A percentile compares a stretch with the other conserved stretches of the same genome.
phyloP scores from a whole-genome alignment of 225 moss, liverwort and hornwort species.

The Physcomitrium patens region DNA sequence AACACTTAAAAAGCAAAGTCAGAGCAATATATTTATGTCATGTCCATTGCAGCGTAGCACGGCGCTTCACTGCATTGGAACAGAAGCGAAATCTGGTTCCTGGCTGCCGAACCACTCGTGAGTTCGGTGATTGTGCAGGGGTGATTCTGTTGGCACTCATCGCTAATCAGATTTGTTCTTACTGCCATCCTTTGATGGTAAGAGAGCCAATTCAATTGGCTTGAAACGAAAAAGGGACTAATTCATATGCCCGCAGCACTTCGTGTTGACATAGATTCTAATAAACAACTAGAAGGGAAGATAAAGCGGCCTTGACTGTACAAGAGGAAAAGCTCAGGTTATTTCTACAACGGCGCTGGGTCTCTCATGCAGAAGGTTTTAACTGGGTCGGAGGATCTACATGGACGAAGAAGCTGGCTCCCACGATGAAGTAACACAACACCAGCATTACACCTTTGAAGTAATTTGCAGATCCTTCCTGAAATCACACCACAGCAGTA shows the following conservation, averaged over 20 bases:
- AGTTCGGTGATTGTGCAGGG: no score
- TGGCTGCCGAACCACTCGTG: no score
- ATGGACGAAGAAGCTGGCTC: slow-evolving; percentile 51
- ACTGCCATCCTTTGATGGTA: no score
- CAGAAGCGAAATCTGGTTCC: no score
- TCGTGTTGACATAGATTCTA: slow-evolving; percentile 9
- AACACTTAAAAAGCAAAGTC: no score
- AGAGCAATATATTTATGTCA: no score
- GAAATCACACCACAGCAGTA: neutral
- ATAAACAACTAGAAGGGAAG: neutral
- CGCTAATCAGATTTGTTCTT: no score
- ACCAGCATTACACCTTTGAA: slow-evolving; percentile 48
- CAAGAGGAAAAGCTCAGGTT: neutral
- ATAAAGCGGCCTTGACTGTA: neutral
- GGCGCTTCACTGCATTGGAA: no score
- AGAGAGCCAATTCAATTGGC: neutral
- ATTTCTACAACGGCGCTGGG: neutral
- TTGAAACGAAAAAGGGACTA: neutral
- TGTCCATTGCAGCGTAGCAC: no score
- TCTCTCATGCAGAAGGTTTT: slow-evolving; percentile 15
- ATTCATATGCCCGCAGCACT: neutral
- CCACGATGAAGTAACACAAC: slow-evolving; percentile 48
- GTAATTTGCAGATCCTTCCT: slow-evolving; percentile 56
- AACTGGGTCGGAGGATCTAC: slow-evolving; percentile 36
- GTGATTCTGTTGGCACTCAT: no score